Base-by-base conservation (phyloP, 805 yeast species). In the Henningerozyma blattae region DNA sequence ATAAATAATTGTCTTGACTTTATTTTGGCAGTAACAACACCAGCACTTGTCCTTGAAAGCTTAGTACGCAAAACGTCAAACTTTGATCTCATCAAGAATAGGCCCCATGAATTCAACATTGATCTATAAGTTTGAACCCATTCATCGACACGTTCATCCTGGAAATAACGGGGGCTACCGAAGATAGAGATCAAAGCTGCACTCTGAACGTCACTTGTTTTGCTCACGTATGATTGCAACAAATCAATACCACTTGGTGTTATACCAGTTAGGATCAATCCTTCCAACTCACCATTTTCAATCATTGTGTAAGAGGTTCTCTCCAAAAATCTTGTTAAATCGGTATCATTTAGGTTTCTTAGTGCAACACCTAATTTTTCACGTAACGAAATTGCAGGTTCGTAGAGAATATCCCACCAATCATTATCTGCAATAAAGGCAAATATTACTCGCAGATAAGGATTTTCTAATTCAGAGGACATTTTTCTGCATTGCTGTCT, bases 321-420 rank as follows among this genome's bases (percentile, higher is more conserved):
- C 35, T 74, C 72, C 44, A 89, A 62, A 55, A 83, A 89, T 9
- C 73, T 67, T 5, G 77, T 71, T 41, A 89, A 61, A 42, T 82
- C 95, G 30, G 72, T 67, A 50, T 86, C 95, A 1, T 87, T 74
- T 22, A 89, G 60, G 46, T 83, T 89, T 32, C 95, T 65, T 17
- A 89, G 62, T 0, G 97, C 96, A 18, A 89, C 89, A 1, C 96
- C 96, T 10, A 89, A 58, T 43, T 95, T 64, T 50, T 89, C 98
- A 34, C 89, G 66, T 27, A 89, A 61, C 0, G 98, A 95, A 28
- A 89, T 65, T 1, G 94, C 79, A 15, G 79, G 75, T 48, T 89
- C 96, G 50, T 85, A 94, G 34, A 89, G 63, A 2, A 89, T 94
- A 48, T 85, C 96, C 77, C 89, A 79, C 96, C 97, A 89, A 43